Evolutionary conservation across 2,329 filamentous ascomycete species (phyloP).

Genomic region (Pseudogymnoascus sp.): DNA sequence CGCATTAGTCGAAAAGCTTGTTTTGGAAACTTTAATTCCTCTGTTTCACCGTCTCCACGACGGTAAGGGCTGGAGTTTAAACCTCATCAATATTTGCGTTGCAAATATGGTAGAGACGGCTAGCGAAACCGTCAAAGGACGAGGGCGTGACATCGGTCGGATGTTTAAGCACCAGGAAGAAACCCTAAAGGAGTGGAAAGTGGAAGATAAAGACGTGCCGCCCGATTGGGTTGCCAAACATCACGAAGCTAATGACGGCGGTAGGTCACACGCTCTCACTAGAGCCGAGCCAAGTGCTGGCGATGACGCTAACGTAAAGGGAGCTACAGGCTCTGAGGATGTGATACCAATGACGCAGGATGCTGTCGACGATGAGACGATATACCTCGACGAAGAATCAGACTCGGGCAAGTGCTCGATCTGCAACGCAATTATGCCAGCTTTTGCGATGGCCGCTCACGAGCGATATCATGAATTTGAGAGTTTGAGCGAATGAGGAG

Average conservation of each 20-base stretch:
- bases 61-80: conserved; percentile 61
- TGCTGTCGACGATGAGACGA: conserved; percentile 7
- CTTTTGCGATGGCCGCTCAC: conserved; percentile 43
- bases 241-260: neutral
- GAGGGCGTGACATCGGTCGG: conserved; percentile 67
- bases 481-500: conserved; percentile 8
- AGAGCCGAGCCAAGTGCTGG: conserved; percentile 25
- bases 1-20: conserved; percentile 57
- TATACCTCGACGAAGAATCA: conserved; percentile 21
- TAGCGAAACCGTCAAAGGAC: conserved; percentile 34
- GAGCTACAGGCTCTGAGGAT: conserved; percentile 23
- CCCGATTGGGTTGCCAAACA: conserved; percentile 17
- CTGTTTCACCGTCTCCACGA: conserved; percentile 71
- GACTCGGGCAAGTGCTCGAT: conserved; percentile 29
- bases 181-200: conserved; percentile 58
- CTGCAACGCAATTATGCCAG: conserved; percentile 39
- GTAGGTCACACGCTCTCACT: neutral
- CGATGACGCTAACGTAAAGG: conserved; percentile 18
- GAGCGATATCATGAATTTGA: conserved; percentile 35
- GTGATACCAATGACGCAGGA: conserved; percentile 20
- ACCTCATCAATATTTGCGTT: conserved; percentile 77
- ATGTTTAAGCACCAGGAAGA: conserved; percentile 77
- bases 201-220: conserved; percentile 38
- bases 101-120: conserved; percentile 68
- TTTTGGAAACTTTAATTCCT: conserved; percentile 57